phyloP scores from a whole-genome alignment of 2,329 filamentous ascomycete genomes.

The Knufia petricola region DNA sequence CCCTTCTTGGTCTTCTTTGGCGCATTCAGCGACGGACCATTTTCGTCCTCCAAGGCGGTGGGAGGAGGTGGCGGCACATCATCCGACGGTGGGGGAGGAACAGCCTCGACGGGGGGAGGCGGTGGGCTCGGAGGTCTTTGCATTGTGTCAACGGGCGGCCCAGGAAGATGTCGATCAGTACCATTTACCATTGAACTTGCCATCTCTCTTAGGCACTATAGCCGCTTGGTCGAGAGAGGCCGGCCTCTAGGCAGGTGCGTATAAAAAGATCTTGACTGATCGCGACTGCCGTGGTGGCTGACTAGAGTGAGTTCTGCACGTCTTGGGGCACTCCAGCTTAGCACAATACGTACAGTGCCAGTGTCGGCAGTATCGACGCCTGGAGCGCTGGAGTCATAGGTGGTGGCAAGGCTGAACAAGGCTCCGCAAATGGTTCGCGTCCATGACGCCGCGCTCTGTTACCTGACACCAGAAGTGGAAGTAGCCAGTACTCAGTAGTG shows the following conservation, averaged over 20 bases:
- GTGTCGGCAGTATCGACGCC: too few species aligned
- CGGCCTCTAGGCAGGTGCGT: too few species aligned
- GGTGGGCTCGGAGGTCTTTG: constrained; percentile 25
- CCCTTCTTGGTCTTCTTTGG: constrained; percentile 46
- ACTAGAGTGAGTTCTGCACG: too few species aligned
- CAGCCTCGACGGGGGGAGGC: constrained; percentile 18
- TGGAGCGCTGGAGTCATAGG: neutral
- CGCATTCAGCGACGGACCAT: constrained; percentile 33
- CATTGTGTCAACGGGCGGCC: constrained; percentile 30
- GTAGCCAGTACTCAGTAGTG: too few species aligned
- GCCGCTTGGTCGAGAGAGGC: too few species aligned
- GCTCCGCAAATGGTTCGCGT: constrained; percentile 4
- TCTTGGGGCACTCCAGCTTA: too few species aligned
- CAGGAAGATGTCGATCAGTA: constrained; percentile 22
- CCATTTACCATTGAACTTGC: constrained; percentile 28
- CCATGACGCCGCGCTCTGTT: neutral
- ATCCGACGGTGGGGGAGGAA: constrained; percentile 34
- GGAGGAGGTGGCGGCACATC: constrained; percentile 34
- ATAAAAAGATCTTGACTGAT: neutral
- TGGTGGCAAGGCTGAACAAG: neutral
- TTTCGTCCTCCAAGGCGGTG: constrained; percentile 34
- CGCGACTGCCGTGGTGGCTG: too few species aligned
- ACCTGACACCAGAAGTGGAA: neutral
- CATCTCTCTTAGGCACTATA: constrained; percentile 23
- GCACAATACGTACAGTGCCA: too few species aligned